phyloP scores from a whole-genome alignment of 805 yeast genomes.

The Pichia heedii region DNA sequence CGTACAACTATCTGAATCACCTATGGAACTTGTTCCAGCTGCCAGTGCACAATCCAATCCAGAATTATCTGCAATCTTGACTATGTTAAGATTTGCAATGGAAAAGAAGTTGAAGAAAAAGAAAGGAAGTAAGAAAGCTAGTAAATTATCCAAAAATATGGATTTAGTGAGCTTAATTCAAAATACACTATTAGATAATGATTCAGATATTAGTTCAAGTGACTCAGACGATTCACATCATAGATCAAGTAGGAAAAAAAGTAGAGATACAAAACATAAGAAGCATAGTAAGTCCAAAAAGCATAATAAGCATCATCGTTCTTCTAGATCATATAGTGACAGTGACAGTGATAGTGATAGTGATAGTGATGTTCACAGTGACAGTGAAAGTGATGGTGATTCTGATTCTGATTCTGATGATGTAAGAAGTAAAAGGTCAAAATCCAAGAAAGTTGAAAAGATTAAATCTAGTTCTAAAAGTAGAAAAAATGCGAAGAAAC shows the following conservation, averaged over 20 bases:
- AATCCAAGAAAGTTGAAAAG: not conserved
- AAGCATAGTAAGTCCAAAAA: too few species aligned
- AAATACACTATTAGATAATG: not conserved
- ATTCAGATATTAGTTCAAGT: not conserved
- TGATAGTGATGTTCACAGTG: not conserved
- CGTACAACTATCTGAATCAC: too few species aligned
- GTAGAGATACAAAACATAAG: too few species aligned
- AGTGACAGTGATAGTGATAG: not conserved
- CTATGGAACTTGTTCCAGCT: not conserved
- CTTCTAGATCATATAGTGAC: too few species aligned
- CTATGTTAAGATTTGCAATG: too few species aligned
- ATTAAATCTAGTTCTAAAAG: not conserved
- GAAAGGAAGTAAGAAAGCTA: slow-evolving; percentile 2
- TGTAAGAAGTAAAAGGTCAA: slow-evolving; percentile 1
- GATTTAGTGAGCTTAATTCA: slow-evolving; percentile 2
- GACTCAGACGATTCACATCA: not conserved
- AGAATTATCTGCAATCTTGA: slow-evolving; percentile 1
- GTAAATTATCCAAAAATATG: not conserved
- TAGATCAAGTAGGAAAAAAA: not conserved
- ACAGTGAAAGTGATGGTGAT: slow-evolving; percentile 2
- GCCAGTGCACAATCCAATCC: not conserved
- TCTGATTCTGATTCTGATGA: not conserved
- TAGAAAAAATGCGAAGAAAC: too few species aligned
- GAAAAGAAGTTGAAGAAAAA: slow-evolving; percentile 3
- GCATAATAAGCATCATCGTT: too few species aligned